Percentiles rank a stretch among this genome's conserved stretches.
These are phyloP conservation scores for Pseudozyma tsukubaensis DNA, from an alignment of 1,284 basidiomycete genomes.

Conservation along the genomic window DNA sequence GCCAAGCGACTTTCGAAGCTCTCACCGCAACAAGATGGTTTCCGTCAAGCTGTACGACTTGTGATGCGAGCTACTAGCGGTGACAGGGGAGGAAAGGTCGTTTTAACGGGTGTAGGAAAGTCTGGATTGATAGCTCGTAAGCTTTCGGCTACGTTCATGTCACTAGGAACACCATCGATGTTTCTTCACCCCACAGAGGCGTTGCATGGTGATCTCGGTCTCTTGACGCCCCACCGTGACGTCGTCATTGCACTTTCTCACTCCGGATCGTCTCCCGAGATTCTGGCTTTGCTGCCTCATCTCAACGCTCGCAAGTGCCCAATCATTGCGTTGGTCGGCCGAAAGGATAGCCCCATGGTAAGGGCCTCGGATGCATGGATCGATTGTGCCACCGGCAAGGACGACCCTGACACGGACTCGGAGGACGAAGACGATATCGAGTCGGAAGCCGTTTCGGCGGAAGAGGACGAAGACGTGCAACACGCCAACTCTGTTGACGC, in stretches of 20 bases:
- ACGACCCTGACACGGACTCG: constrained; percentile 59
- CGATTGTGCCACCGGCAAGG: constrained; percentile 62
- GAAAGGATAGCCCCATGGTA: constrained; percentile 65
- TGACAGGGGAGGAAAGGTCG: constrained; percentile 66
- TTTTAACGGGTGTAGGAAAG: constrained; percentile 70
- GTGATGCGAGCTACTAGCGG: constrained; percentile 47
- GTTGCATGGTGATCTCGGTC: constrained; percentile 70
- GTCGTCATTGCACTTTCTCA: constrained; percentile 69
- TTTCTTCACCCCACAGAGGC: constrained; percentile 70
- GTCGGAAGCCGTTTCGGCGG: too few species aligned
- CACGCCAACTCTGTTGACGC: constrained; percentile 5
- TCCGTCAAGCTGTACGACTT: constrained; percentile 51
- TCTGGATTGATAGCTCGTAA: constrained; percentile 67
- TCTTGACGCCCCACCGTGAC: constrained; percentile 66
- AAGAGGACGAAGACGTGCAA: constrained; percentile 1
- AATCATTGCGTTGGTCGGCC: constrained; percentile 68
- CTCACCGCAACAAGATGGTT: constrained; percentile 38
- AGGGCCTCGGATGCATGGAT: constrained; percentile 66
- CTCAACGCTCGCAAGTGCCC: constrained; percentile 62
- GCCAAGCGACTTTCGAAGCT: constrained; percentile 43
- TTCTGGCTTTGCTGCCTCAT: constrained; percentile 68
- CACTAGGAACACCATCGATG: constrained; percentile 68
- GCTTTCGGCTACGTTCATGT: constrained; percentile 58
- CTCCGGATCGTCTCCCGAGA: constrained; percentile 69
- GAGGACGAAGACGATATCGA: constrained; percentile 16